Base-by-base conservation (phyloP, 2,329 filamentous ascomycete species). In the Fusarium duplospermum region DNA sequence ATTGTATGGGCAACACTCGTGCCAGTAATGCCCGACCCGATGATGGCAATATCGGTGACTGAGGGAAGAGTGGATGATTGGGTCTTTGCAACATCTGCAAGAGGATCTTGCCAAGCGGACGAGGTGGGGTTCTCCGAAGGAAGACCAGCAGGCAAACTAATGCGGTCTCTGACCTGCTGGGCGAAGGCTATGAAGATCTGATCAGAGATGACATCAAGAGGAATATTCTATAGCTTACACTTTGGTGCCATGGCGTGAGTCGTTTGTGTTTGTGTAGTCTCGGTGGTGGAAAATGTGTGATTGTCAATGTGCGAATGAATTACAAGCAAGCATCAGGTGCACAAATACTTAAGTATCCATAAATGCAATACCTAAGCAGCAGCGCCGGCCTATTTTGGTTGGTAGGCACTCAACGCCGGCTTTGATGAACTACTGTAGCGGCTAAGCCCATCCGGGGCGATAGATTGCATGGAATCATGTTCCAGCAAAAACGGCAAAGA, bases 11-110 rank as follows among this genome's bases (percentile, higher is more conserved):
- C 72, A 14, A 77, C 70, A 61, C 77, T 76, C 36, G 74, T 77
- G 4, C 77, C 79, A 2, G 77, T 79, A 7, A 79, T 67, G 13
- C 79, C 79, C 4, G 78, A 80, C 22, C 77, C 79, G 33, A 80
- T 79, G 38, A 80, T 70, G 16, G 70, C 78, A 36, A 76, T 63
- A 50, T 80, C 78, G 2, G 76, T 76, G 6, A n/a, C 35, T 1
- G 22, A 6, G 13, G 76, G 75, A 14, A 79, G 70, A n/a, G 16
- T 8, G 7, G 60, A 27, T 9, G 78, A 62, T 56, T 76, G 78
- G 60, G 67, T 73, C 13, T 59, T 67, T 0, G 77, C 73, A 3
- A 70, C 24, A 0, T 36, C n/a, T 3, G 67, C 20, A 6, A 59
- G 67, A 20, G 67, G 67, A 3, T 59, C 33, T 57, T 69, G 67